phyloP scores from a whole-genome alignment of 805 yeast species.

The Blastobotrys americana region DNA sequence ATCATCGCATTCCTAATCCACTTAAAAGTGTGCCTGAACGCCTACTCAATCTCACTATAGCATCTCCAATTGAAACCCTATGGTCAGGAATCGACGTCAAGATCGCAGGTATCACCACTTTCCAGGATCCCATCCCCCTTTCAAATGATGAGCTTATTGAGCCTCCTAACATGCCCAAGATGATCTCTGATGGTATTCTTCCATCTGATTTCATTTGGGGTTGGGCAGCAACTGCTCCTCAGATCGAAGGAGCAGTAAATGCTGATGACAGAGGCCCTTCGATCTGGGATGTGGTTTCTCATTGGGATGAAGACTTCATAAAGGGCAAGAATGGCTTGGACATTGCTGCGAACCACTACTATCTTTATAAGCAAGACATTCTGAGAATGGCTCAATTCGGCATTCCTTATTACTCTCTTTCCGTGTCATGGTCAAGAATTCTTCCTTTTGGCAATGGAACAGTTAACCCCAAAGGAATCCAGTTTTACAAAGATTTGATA shows the following conservation, averaged over 20 bases:
- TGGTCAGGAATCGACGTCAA: conserved; percentile 16
- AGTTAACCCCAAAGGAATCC: conserved; percentile 24
- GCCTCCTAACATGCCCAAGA: conserved; percentile 16
- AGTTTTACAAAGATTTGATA: conserved; percentile 28
- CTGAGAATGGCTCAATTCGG: conserved; percentile 30
- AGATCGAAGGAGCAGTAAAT: conserved; percentile 32
- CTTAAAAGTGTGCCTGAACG: no score
- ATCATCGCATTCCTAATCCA: no score
- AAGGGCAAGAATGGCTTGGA: conserved; percentile 19
- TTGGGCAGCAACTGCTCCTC: conserved; percentile 31
- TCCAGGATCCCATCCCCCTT: conserved; percentile 10
- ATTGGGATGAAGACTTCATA: conserved; percentile 11
- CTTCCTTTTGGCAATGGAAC: conserved; percentile 28
- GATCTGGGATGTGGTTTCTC: conserved; percentile 23
- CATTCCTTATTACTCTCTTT: conserved; percentile 28
- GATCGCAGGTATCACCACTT: conserved; percentile 8
- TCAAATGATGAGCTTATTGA: conserved; percentile 10
- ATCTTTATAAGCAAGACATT: conserved; percentile 31
- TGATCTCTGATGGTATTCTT: not conserved
- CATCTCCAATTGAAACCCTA: conserved; percentile 2
- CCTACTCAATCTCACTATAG: no score
- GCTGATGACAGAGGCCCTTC: conserved; percentile 32
- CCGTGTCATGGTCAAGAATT: conserved; percentile 32
- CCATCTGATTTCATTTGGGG: conserved; percentile 21
- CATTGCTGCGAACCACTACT: conserved; percentile 30